Evolutionary conservation across 306 rosid genomes (phyloP).

Genomic region (Malus fusca): DNA sequence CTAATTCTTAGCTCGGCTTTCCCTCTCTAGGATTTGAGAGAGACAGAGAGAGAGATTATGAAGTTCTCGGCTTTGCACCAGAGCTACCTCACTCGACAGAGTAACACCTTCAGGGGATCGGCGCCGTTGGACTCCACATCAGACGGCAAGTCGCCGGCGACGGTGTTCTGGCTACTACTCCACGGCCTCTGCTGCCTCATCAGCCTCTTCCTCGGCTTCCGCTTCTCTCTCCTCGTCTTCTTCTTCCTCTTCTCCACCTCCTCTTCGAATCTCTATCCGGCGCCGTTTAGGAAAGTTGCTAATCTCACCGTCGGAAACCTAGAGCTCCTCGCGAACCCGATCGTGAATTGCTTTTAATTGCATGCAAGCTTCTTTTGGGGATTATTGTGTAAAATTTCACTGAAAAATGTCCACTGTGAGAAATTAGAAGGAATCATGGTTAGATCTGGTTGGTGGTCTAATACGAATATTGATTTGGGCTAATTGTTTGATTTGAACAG

Average conservation of each 20-base stretch:
- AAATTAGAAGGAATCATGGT: no score
- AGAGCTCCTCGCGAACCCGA: conserved; percentile 24
- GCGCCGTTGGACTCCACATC: conserved; percentile 50
- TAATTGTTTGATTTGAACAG: no score
- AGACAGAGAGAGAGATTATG: background rate
- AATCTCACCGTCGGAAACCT: conserved; percentile 30
- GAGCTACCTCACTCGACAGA: no score
- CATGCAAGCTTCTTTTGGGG: no score
- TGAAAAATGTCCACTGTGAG: no score
- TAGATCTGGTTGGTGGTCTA: no score
- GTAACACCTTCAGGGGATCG: conserved; percentile 29
- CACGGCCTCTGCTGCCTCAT: conserved; percentile 87
- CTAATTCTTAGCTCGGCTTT: background rate
- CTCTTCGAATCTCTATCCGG: conserved; percentile 44
- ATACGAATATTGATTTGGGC: no score
- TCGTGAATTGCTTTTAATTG: background rate
- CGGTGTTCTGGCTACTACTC: conserved; percentile 74
- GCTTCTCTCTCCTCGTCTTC: conserved; percentile 92
- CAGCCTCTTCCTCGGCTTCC: conserved; percentile 86
- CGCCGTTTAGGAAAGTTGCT: conserved; percentile 50
- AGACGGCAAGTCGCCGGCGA: conserved; percentile 70
- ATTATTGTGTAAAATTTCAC: no score
- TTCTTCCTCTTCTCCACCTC: conserved; percentile 78
- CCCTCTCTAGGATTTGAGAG: background rate
- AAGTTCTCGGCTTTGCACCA: no score